These are phyloP conservation scores for Sclerotinia trifoliorum DNA, from an alignment of 2,329 filamentous ascomycete genomes.

Conservation along the genomic window DNA sequence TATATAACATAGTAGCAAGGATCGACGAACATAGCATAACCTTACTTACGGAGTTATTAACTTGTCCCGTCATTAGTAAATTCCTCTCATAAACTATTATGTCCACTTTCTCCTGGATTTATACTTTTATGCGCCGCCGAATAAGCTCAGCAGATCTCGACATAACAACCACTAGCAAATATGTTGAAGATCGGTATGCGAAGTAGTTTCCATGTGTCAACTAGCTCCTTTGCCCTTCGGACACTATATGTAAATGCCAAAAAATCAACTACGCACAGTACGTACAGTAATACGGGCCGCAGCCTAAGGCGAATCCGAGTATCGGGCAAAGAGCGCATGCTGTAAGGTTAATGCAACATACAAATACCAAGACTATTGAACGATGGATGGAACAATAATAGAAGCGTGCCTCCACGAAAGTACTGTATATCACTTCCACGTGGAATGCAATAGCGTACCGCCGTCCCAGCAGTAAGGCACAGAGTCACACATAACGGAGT, in stretches of 20 bases:
- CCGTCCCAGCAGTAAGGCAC: background rate
- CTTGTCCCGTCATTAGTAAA: background rate
- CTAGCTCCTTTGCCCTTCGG: background rate
- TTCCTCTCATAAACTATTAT: background rate
- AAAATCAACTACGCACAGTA: background rate
- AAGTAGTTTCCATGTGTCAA: background rate
- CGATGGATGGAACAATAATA: slow-evolving; percentile 5
- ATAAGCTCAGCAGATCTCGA: background rate
- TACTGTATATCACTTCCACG: background rate
- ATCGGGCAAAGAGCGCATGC: background rate
- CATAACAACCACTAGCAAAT: background rate
- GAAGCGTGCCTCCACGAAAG: background rate
- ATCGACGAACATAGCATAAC: background rate
- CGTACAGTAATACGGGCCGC: background rate
- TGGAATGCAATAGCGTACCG: slow-evolving; percentile 12
- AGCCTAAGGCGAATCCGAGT: slow-evolving; percentile 2
- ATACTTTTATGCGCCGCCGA: background rate
- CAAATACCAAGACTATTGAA: background rate
- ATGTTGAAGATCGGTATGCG: background rate
- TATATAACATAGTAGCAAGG: background rate
- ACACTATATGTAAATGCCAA: background rate
- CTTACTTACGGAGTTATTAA: background rate
- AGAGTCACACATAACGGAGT: too few relatives aligned
- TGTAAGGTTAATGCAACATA: background rate
- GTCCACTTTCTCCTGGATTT: background rate